Base-by-base conservation (phyloP, 1,284 basidiomycete species). In the Cutaneotrichosporon sp. region DNA sequence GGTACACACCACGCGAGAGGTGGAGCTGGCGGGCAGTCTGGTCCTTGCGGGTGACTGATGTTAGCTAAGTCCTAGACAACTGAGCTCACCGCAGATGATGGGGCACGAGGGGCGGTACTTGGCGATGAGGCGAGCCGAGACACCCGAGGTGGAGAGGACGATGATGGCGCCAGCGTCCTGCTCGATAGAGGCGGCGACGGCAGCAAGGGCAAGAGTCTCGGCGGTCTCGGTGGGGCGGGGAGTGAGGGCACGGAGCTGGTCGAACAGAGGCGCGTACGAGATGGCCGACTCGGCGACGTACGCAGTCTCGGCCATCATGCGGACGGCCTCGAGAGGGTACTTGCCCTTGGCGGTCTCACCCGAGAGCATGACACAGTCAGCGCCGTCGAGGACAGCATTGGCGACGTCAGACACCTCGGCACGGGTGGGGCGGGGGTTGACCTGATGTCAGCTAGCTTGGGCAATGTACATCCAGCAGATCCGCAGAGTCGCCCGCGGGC, bases 291-390 rank as follows among this genome's bases (percentile, higher is more conserved):
- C 94, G 64, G 94, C 95, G 68, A 97, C 88, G 75, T 91, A 86
- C 75, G 94, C 97, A 7, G 93, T 97, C 84, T 98, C 95, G 54
- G 94, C 94, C 94, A 98, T 98, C 93, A 97, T 95, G 70, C 93
- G 85, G 69, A 97, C 94, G 61, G 95, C 93, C 80, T 94, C 87
- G 75, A 95, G 86, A 59, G 94, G 94, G 82, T 98, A 98, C 66
- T 86, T 82, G 68, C 94, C 94, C 84, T 97, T 98, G 67, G 94
- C 94, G 58, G 95, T 97, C 83, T 98, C 94, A 68, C 95, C 94
- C 25, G 94, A 97, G 79, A 98, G 83, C 94, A 98, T 98, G 79
- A 98, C 94, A 82, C 95, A 97, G 83, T 98, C 94, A 31, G 95
- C 87, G 65, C 94, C 95, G 77, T 98, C 94, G 57, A 98, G 87